These are phyloP conservation scores for Euptelea pleiosperma DNA, from an alignment of 164 flowering plant genomes.

Conservation along the genomic window DNA sequence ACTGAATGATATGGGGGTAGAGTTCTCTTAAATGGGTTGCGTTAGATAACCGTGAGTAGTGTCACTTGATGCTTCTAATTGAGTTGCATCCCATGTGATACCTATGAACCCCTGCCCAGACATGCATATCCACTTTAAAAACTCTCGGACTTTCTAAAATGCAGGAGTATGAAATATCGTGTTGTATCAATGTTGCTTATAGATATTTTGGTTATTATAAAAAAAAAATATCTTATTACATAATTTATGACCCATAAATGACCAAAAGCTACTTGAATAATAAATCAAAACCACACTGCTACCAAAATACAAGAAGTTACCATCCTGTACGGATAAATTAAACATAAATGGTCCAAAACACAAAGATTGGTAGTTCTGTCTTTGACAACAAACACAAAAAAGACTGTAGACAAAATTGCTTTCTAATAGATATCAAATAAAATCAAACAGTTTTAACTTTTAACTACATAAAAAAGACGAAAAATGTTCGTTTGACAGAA, in stretches of 20 bases:
- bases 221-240: no score
- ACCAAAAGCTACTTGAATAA: background rate
- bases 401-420: no score
- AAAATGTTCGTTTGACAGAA: no score
- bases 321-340: no score
- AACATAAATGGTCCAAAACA: no score
- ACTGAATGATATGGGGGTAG: background rate
- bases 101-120: constrained; percentile 12
- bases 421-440: no score
- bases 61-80: constrained; percentile 13
- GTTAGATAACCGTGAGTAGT: constrained; percentile 9
- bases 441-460: no score
- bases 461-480: no score
- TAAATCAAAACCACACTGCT: background rate
- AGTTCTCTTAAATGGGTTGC: constrained; percentile 13
- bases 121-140: constrained; percentile 12
- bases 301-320: background rate
- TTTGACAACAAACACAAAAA: no score
- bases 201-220: no score
- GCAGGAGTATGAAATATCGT: background rate
- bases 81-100: constrained; percentile 14
- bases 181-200: background rate
- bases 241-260: background rate
- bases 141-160: background rate
- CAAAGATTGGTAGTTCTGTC: no score